Conservation (phyloP, 495 filamentous ascomycete species). For the Penicillium manginii region DNA sequence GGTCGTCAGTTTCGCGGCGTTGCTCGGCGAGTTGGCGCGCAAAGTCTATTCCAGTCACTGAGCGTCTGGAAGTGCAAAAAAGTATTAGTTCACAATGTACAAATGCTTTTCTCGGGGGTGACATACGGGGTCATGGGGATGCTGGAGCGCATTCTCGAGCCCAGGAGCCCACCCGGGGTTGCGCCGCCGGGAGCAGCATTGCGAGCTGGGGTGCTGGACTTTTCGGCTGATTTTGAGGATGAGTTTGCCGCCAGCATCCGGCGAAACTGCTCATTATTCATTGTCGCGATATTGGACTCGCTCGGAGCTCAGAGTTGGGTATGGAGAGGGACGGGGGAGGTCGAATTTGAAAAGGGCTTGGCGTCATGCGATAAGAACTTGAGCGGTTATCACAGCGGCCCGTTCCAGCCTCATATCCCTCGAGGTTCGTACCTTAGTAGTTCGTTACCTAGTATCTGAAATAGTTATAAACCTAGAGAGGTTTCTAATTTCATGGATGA, state of each 20-base stretch:
- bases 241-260: constrained; percentile 68
- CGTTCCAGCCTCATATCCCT: too few relatives aligned
- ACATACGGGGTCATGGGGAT: constrained; percentile 87
- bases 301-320: background rate
- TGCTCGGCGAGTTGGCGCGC: constrained; percentile 83
- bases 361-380: constrained; percentile 24
- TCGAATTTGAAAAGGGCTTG: constrained; percentile 25
- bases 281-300: constrained; percentile 35
- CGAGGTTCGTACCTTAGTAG: too few relatives aligned
- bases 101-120: background rate
- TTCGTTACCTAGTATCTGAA: too few relatives aligned
- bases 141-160: constrained; percentile 67
- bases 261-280: constrained; percentile 98
- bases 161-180: constrained; percentile 39
- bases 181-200: constrained; percentile 27
- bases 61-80: constrained; percentile 56
- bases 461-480: too few relatives aligned
- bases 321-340: constrained; percentile 11
- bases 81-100: background rate
- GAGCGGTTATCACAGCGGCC: background rate
- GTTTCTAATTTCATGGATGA: too few relatives aligned
- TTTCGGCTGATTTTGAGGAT: constrained; percentile 23
- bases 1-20: constrained; percentile 54
- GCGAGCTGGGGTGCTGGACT: constrained; percentile 15
- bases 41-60: constrained; percentile 72